Evolutionary conservation across 495 filamentous ascomycete species (phyloP).

Genomic region (Aspergillus asperescens): DNA sequence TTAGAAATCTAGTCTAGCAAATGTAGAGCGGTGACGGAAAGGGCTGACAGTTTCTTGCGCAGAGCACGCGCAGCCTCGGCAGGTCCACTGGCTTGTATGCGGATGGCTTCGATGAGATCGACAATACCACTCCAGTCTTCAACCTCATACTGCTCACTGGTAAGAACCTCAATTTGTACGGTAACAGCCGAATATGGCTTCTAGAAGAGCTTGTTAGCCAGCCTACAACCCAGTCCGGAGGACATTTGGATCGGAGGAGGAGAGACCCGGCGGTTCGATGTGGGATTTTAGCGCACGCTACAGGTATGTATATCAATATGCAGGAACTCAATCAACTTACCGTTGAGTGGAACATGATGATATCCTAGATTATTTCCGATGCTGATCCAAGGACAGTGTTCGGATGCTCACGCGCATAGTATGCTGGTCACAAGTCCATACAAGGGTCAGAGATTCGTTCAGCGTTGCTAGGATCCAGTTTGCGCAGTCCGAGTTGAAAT

Average conservation of each 20-base stretch:
- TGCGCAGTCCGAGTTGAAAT: not conserved
- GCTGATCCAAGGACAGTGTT: not conserved
- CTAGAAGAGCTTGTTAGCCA: constrained; percentile 26
- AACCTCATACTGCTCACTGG: constrained; percentile 81
- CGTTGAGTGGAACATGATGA: constrained; percentile 39
- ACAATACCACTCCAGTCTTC: constrained; percentile 89
- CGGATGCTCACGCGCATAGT: not conserved
- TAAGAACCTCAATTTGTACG: constrained; percentile 88
- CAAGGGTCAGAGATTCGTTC: not conserved
- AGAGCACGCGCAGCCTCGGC: constrained; percentile 87
- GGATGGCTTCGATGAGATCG: constrained; percentile 89
- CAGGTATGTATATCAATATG: not conserved
- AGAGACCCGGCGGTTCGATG: no score
- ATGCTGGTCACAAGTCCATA: not conserved
- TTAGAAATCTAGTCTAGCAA: constrained; percentile 16
- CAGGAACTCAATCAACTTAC: constrained; percentile 22
- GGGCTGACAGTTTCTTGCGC: constrained; percentile 84
- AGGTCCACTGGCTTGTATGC: constrained; percentile 82
- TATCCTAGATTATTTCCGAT: not conserved
- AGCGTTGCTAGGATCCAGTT: not conserved
- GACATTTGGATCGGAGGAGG: no score
- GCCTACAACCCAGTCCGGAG: not conserved
- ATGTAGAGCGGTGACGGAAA: not conserved
- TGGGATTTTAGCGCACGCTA: not conserved
- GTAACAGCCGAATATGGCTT: constrained; percentile 94